Conservation (phyloP, 768 basidiomycete genomes). For the Tulasnella calospora region DNA sequence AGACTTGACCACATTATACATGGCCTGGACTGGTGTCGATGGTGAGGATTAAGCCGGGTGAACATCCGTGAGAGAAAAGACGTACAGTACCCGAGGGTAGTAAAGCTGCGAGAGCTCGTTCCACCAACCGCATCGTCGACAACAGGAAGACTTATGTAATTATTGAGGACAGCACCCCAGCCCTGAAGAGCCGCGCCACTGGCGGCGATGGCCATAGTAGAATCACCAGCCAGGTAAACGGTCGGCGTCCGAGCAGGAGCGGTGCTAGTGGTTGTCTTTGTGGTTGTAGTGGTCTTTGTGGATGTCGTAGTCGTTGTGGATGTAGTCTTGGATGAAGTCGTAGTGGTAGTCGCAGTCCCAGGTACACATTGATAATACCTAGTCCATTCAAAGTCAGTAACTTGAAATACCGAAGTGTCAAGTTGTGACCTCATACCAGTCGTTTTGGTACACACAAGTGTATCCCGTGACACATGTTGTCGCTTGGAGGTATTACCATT, state of each 20-base stretch:
- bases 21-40: not conserved
- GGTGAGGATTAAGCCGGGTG: not conserved
- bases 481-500: not conserved
- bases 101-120: constrained; percentile 4
- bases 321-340: not conserved
- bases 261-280: not conserved
- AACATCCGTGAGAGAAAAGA: not conserved
- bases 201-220: not conserved
- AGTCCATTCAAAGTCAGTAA: not conserved
- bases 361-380: not conserved
- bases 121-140: constrained; percentile 6
- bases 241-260: not conserved
- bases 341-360: not conserved
- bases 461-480: constrained; percentile 16
- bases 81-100: not conserved
- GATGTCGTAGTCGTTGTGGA: not conserved
- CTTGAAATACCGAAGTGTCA: not conserved
- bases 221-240: not conserved
- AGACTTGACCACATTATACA: constrained; percentile 2
- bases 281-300: not conserved
- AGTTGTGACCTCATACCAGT: constrained; percentile 12
- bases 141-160: not conserved
- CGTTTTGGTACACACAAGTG: constrained; percentile 7
- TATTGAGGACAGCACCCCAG: not conserved
- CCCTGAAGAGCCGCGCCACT: not conserved